Percentiles rank a stretch among this genome's conserved stretches.
Conservation (phyloP, 441 rosid species). For the Pelargonium myrrhifolium region DNA sequence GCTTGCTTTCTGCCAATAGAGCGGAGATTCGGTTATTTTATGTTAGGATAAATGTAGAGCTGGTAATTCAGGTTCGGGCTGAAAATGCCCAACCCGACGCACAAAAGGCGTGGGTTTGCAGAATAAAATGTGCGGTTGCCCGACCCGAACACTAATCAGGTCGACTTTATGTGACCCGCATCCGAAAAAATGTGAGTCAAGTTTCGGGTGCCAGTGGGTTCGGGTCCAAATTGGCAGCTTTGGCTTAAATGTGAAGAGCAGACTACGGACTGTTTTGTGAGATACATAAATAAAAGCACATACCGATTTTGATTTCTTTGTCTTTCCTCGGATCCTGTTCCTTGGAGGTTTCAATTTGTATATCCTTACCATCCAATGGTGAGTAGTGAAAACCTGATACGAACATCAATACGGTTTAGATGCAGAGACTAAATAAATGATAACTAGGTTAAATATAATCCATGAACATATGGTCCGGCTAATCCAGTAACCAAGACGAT, state of each 20-base stretch:
- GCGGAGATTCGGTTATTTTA: neutral
- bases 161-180: no score
- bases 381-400: constrained; percentile 86
- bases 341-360: constrained; percentile 78
- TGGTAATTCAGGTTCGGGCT: no score
- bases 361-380: constrained; percentile 99
- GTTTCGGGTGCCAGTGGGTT: no score
- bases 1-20: constrained; percentile 52
- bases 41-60: neutral
- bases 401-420: neutral
- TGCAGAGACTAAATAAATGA: no score
- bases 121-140: no score
- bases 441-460: no score
- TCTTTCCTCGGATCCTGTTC: constrained; percentile 82
- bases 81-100: no score
- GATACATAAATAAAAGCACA: constrained; percentile 7
- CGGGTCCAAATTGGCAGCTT: neutral
- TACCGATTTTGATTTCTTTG: constrained; percentile 69
- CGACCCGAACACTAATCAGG: no score
- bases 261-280: neutral
- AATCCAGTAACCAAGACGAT: no score
- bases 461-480: no score
- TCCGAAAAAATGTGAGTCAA: no score
- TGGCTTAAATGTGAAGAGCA: neutral
- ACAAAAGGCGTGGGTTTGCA: no score